Base-by-base conservation (phyloP, 2,329 filamentous ascomycete genomes). In the Rhinocladiella mackenziei region DNA sequence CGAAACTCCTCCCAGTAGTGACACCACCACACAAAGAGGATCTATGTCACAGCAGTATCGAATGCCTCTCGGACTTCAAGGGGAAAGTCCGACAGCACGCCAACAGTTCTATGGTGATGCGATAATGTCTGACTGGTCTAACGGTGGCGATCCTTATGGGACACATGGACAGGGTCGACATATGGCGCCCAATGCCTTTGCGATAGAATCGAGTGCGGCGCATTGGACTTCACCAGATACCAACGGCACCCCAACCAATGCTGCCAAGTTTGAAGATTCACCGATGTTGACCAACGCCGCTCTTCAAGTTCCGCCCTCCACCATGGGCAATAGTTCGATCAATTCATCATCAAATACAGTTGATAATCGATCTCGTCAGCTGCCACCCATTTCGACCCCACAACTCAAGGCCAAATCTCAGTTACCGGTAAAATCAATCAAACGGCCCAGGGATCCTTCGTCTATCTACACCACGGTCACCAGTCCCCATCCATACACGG, bases 401-500 rank as follows among this genome's bases (percentile, higher is more conserved):
- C 56, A 65, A 34, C 54, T 71, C 38, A 69, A 68, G 65, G 40
- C 68, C 60, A 60, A 64, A 51, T 54, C 51, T 14, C 50, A 56
- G 22, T 39, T 56, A 17, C 59, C 56, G 15, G 39, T 45, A 40
- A 57, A 56, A 55, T 14, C 45, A 11, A 14, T 53, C 9, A 80
- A 77, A 58, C 72, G 74, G 25, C 72, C 74, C 38, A 73, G 76
- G 28, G 88, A 96, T 60, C 84, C 89, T 4, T 89, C 87, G 0
- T 78, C 80, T 36, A 87, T 97, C 43, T 98, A 97, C 64, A 82
- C 89, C 51, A 84, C 80, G 29, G 88, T 98, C 59, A 89, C 85
- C 50, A 84, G 92, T 59, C 89, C 92, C 3, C 96, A 97, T 61
- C 83, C 86, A 7, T 97, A 97, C 60, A 89, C 89, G 1, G 79